Evolutionary conservation across 2,329 filamentous ascomycete species (phyloP).

Genomic region (Bipolaris zeicola): DNA sequence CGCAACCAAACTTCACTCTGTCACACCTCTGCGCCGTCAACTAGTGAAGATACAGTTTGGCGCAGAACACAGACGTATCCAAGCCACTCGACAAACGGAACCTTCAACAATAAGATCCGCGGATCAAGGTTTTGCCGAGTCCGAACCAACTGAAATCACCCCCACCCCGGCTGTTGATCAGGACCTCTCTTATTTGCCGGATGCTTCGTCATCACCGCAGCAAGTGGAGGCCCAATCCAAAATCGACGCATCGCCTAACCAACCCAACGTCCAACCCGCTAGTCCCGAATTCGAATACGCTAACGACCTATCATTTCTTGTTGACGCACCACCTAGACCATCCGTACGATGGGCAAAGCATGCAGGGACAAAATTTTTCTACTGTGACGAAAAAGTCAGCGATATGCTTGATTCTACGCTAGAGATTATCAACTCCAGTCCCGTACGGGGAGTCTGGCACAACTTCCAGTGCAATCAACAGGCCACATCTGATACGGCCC

Average conservation of each 20-base stretch:
- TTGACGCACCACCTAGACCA: constrained; percentile 20
- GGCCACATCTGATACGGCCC: neutral
- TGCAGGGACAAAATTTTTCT: constrained; percentile 23
- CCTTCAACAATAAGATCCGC: constrained; percentile 4
- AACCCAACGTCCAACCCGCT: neutral
- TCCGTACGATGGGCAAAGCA: constrained; percentile 21
- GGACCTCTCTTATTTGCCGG: constrained; percentile 14
- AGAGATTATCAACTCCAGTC: constrained; percentile 23
- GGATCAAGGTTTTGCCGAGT: constrained; percentile 14
- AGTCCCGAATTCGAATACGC: constrained; percentile 15
- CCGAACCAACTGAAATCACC: constrained; percentile 5
- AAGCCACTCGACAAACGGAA: neutral
- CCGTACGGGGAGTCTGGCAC: constrained; percentile 8
- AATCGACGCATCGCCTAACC: neutral
- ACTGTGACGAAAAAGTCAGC: constrained; percentile 25
- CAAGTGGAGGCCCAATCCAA: neutral
- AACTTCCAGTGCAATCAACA: constrained; percentile 14
- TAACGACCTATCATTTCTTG: constrained; percentile 24
- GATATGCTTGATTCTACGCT: constrained; percentile 34
- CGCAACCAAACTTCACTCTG: neutral
- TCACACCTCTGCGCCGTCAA: constrained; percentile 18
- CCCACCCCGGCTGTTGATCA: constrained; percentile 10
- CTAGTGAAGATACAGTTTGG: constrained; percentile 18
- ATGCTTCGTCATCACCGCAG: constrained; percentile 5
- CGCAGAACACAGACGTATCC: constrained; percentile 10